Evolutionary conservation across 345 rosid genomes (phyloP).

Genomic region (Salix viminalis): DNA sequence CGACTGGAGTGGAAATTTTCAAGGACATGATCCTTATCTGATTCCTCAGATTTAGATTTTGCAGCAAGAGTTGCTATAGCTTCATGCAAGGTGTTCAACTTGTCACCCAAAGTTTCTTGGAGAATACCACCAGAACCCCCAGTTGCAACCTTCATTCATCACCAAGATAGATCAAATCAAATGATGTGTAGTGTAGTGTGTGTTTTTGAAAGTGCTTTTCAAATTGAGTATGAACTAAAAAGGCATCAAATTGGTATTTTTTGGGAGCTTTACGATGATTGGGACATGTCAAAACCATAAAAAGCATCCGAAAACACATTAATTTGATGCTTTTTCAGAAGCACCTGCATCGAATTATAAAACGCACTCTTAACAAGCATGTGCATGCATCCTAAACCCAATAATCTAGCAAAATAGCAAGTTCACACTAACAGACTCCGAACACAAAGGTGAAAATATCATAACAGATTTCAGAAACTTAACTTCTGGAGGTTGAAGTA

Average conservation of each 20-base stretch:
- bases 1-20: conserved; percentile 84
- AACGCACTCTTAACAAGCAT: too few species aligned
- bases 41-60: conserved; percentile 49
- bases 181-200: neutral
- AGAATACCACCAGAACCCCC: conserved; percentile 72
- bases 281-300: too few species aligned
- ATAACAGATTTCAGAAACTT: neutral
- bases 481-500: neutral
- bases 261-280: too few species aligned
- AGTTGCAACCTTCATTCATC: conserved; percentile 49
- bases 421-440: neutral
- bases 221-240: too few species aligned
- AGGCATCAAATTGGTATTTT: too few species aligned
- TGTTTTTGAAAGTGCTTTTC: too few species aligned
- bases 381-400: neutral
- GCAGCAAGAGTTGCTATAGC: conserved; percentile 65
- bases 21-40: conserved; percentile 56
- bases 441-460: neutral
- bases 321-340: too few species aligned
- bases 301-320: too few species aligned
- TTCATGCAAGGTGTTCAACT: conserved; percentile 55
- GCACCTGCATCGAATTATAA: too few species aligned
- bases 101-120: conserved; percentile 44
- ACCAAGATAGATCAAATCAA: neutral
- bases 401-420: neutral